Evolutionary conservation across 106 monocot species (phyloP), one percentile per base, ranked within the genome.

Genomic region (Dioscorea alata): DNA sequence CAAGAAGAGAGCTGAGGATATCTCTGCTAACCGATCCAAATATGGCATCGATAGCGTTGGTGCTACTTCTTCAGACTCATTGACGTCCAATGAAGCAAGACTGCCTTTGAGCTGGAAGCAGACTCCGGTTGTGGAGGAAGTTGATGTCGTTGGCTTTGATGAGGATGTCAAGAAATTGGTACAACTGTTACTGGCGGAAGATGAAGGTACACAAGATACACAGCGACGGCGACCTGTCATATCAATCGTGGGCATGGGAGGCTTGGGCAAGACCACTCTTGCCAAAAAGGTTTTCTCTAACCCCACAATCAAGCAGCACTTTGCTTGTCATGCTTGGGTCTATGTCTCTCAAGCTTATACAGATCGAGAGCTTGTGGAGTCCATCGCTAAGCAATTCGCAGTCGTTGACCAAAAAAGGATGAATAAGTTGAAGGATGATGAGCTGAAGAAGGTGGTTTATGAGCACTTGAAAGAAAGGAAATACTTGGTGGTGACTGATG

Each of bases 311-410:
- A 22, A 34, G 31, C 8, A 7, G 9, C 56, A 22, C 12, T 80
- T 80, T 49, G 24, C 51, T 28, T 18, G 10, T 21, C 18, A 25
- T 16, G 78, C 68, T 4, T 79, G 73, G 78, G 48, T 73, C 6
- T 61, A 18, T 42, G 67, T 79, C 13, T 64, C 78, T 2, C 70
- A 57, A 18, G 49, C 1, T 34, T 77, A 52, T 18, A 20, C 13
- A 13, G 20, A 15, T 19, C 57, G 64, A 50, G 49, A 77, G 4
- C 16, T 77, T 18, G 23, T 77, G 14, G 57, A 59, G 25, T 71
- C 17, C 13, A 65, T 71, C 10, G 42, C 42, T 10, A 42, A 42
- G 10, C 10, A 10, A 8, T 0, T 10, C 42, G 6, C 6, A 5
- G 42, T 10, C 3, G 28, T 28, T 28, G 28, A 28, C 28, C 4